Evolutionary conservation across 768 basidiomycete species (phyloP), one percentile per base, ranked within the genome.

Genomic region (Kwoniella sp.): DNA sequence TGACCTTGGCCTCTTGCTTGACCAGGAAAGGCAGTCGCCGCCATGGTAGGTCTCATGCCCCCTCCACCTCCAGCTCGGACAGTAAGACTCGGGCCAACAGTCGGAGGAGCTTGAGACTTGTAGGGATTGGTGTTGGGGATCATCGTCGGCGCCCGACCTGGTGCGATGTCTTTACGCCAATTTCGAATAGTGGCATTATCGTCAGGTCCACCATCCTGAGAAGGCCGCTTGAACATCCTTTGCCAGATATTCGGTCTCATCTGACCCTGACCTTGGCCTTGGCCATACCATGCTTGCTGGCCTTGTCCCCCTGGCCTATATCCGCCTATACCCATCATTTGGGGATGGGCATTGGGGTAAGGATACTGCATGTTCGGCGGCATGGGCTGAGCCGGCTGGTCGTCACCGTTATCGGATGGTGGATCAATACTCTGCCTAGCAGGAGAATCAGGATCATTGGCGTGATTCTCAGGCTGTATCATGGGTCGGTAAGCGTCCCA

Each of bases 341-440:
- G 10, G 17, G 40, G 8, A 9, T 4, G 40, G 17, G 17, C 40
- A 9, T 19, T 9, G 17, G 40, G 40, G 40, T 44, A 44, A 9
- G 40, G 40, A 15, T 44, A 44, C 40, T 9, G 40, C 40, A 44
- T 44, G 40, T 44, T 44, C 17, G 40, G 40, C 40, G 17, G 29
- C 15, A 48, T 7, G 12, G 37, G 46, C 24, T 46, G 49, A 44
- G 24, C 33, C 2, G 37, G 46, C 24, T 46, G 49, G 29, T 37
- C 33, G 19, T 40, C 26, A 5, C 52, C 40, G 13, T 36, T 26
- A 21, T 61, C 60, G 2, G 52, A 61, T 26, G 40, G 60, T 4
- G 52, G 60, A 48, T 61, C 60, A 1, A 54, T 46, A 54, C 60
- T 61, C 30, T 61, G 51, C 26, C 60, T 26, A 26, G 60, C 33